Conservation (phyloP, 163 green algal genomes). For the Botryococcus braunii region DNA sequence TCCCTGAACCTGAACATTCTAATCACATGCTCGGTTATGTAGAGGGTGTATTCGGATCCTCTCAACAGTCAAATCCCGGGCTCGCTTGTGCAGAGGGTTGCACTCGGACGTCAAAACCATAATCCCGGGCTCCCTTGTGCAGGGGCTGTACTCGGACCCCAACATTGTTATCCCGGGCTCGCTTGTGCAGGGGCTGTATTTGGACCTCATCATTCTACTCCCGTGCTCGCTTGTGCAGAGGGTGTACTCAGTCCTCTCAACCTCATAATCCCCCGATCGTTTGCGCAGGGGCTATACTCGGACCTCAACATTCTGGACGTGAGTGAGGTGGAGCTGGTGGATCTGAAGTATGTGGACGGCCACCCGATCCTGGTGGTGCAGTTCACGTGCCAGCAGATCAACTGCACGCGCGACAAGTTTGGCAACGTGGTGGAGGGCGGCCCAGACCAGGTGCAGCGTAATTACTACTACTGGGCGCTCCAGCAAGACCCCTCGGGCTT, state of each 20-base stretch:
- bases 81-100: too few relatives aligned
- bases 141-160: too few relatives aligned
- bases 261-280: neutral
- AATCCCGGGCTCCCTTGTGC: too few relatives aligned
- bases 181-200: too few relatives aligned
- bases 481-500: slow-evolving; percentile 60
- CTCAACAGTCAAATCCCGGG: too few relatives aligned
- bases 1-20: too few relatives aligned
- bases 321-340: slow-evolving; percentile 79
- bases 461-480: slow-evolving; percentile 90
- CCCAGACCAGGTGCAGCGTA: slow-evolving; percentile 60
- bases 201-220: too few relatives aligned
- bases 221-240: too few relatives aligned
- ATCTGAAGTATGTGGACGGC: slow-evolving; percentile 64
- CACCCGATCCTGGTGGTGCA: slow-evolving; percentile 58
- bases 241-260: neutral
- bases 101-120: too few relatives aligned
- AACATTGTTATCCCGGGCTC: too few relatives aligned
- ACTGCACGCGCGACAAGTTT: slow-evolving; percentile 59
- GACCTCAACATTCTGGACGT: slow-evolving; percentile 89
- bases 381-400: slow-evolving; percentile 93
- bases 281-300: slow-evolving; percentile 61
- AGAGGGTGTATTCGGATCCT: too few relatives aligned
- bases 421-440: slow-evolving; percentile 85
- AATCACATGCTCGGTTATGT: too few relatives aligned